Evolutionary conservation across 768 basidiomycete species (phyloP), one percentile per base, ranked within the genome.

Genomic region (Mycena epipterygia): DNA sequence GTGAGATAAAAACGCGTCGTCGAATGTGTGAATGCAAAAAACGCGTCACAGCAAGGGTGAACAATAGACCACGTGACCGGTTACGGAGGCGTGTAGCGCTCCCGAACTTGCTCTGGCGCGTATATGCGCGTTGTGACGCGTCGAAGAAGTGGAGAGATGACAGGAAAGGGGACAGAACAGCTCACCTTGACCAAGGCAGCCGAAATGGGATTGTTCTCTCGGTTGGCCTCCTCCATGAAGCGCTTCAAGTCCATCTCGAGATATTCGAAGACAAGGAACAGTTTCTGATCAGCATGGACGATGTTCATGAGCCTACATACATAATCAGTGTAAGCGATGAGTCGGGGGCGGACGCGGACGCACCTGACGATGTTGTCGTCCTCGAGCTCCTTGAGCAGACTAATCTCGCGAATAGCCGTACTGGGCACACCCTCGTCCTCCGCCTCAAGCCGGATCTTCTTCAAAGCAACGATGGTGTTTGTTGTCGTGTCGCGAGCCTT

Each of bases 391-490:
- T 99, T 99, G 75, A 99, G 83, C 71, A 99, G 82, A 83, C 95
- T 96, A 82, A 99, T 99, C 85, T 99, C 98, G 59, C 98, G 90
- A 77, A 99, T 99, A 64, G 97, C 97, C 5, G 98, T 99, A 73
- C 93, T 95, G 12, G 98, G 98, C 25, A 99, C 98, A 53, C 98
- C 98, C 81, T 99, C 98, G 78, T 99, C 98, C 81, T 99, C 98
- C 21, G 96, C 96, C 80, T 99, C 98, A 30, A 99, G 90, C 44
- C 98, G 86, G 79, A 99, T 99, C 88, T 99, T 99, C 90, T 99
- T 99, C 73, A 99, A 86, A 27, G 98, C 98, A 58, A 99, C 98
- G 74, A 98, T 91, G 74, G 90, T 83, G 79, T 93, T 93, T 12
- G 89, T 93, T 52, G 82, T 87, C 71, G 90, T 82, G 79, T 99